Evolutionary conservation across 2,329 filamentous ascomycete genomes (phyloP), one percentile per base, ranked within the genome.

Genomic region (Chrysoporthe deuterocubensis): DNA sequence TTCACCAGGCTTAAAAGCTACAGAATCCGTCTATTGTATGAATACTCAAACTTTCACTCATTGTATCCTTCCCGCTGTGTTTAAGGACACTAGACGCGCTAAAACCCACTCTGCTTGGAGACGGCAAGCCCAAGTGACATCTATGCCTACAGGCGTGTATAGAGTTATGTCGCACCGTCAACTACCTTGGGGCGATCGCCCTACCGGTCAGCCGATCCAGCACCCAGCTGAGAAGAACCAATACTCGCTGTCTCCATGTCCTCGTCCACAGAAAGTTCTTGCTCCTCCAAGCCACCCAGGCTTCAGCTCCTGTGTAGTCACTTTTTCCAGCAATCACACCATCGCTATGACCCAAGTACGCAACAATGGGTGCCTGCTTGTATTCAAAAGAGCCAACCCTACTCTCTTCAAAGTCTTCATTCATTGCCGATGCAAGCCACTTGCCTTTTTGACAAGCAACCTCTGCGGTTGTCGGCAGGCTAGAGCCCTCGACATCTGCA

Each of bases 391-490:
- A 26, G 44, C 18, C 13, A 16, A 68, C 52, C 26, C 37, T 54
- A 1, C 40, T n/a, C 52, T 63, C 64, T 1, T 66, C 59, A 11
- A 68, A 68, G 1, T 60, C 64, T 4, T 66, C 54, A 43, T 68
- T 68, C 18, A 68, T 52, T 7, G 67, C 67, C 21, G 62, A 32
- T 6, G 50, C 64, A 16, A 68, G 64, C 67, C 67, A 68, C n/a
- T 66, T 66, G 7, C 64, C 67, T 44, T 66, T 68, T 26, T 68
- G 67, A n/a, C 67, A 68, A 3, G 67, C 67, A n/a, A 60, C 67
- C 43, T 68, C 67, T 13, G 67, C 67, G 1, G 67, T 68, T 11
- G 67, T 68, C 11, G 67, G 67, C 40, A 68, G 50, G 13, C 67
- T 68, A 1, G 67, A 50, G 7, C 44, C 67, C 18, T 68, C 67